These are phyloP conservation scores for Phytopythium oedochilum DNA, from an alignment of 352 stramenopile genomes.

Conservation along the genomic window DNA sequence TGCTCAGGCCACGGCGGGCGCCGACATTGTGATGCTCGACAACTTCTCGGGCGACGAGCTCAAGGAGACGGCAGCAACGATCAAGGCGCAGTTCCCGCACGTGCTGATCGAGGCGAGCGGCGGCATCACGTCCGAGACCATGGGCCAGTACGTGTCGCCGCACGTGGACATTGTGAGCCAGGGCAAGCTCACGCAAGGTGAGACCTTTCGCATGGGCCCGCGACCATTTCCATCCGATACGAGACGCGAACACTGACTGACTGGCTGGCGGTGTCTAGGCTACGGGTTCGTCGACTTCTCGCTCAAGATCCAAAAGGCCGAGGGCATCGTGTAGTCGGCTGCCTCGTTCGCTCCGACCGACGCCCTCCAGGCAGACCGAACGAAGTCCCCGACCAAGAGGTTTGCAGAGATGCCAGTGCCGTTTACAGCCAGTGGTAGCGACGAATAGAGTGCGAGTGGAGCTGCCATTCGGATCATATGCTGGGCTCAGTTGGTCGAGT, in stretches of 20 bases:
- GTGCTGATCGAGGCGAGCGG: slow-evolving; percentile 97
- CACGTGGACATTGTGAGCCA: slow-evolving; percentile 97
- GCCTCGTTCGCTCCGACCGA: background rate
- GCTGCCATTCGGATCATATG: background rate
- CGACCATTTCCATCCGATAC: no score
- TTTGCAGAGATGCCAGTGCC: background rate
- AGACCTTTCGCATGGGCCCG: no score
- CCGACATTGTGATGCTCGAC: slow-evolving; percentile 98
- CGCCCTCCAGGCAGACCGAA: background rate
- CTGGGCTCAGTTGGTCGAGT: no score
- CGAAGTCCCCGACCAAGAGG: background rate
- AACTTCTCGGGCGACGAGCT: slow-evolving; percentile 95
- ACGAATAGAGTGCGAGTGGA: background rate
- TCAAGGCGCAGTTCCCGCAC: slow-evolving; percentile 95
- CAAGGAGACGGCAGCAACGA: slow-evolving; percentile 84
- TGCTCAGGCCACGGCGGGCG: slow-evolving; percentile 47
- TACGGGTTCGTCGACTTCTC: slow-evolving; percentile 97
- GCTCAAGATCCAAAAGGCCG: slow-evolving; percentile 94
- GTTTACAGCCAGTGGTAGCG: background rate
- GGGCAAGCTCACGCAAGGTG: slow-evolving; percentile 96
- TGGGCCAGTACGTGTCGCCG: slow-evolving; percentile 91
- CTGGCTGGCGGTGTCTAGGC: slow-evolving; percentile 18
- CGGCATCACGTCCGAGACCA: slow-evolving; percentile 95
- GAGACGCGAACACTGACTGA: no score
- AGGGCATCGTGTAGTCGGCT: slow-evolving; percentile 45